These are phyloP conservation scores for Candida freyschussii DNA, from an alignment of 1,139 yeast genomes.

Conservation along the genomic window DNA sequence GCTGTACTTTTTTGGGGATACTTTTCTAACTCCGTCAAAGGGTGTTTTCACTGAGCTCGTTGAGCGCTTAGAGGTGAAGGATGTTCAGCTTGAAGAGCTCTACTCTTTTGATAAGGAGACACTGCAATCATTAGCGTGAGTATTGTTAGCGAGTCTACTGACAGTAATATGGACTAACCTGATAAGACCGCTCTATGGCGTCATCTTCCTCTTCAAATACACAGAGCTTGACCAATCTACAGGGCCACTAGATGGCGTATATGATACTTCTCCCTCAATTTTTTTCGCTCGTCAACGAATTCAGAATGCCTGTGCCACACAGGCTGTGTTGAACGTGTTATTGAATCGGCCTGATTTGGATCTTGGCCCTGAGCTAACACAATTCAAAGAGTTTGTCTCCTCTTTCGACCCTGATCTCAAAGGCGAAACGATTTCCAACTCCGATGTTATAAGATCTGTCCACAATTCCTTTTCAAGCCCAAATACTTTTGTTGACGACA, in stretches of 20 bases:
- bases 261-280: constrained; percentile 34
- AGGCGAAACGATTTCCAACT: constrained; percentile 62
- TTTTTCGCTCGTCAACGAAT: constrained; percentile 67
- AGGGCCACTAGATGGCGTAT: constrained; percentile 43
- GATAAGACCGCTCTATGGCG: constrained; percentile 59
- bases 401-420: constrained; percentile 54
- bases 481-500: constrained; percentile 44
- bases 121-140: constrained; percentile 31
- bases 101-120: constrained; percentile 49
- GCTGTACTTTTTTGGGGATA: background rate
- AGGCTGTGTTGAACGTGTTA: constrained; percentile 60
- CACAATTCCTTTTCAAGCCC: constrained; percentile 68
- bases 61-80: constrained; percentile 51
- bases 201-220: constrained; percentile 61
- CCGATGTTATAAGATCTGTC: constrained; percentile 51
- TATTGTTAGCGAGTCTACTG: no score
- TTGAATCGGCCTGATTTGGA: constrained; percentile 41
- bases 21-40: constrained; percentile 22
- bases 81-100: constrained; percentile 58
- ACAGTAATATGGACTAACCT: no score
- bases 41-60: constrained; percentile 69
- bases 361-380: constrained; percentile 46
- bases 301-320: constrained; percentile 76
- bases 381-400: constrained; percentile 47
- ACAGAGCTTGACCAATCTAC: constrained; percentile 34